Base-by-base conservation (phyloP, 2,329 filamentous ascomycete genomes). In the Cercospora brassicicola region DNA sequence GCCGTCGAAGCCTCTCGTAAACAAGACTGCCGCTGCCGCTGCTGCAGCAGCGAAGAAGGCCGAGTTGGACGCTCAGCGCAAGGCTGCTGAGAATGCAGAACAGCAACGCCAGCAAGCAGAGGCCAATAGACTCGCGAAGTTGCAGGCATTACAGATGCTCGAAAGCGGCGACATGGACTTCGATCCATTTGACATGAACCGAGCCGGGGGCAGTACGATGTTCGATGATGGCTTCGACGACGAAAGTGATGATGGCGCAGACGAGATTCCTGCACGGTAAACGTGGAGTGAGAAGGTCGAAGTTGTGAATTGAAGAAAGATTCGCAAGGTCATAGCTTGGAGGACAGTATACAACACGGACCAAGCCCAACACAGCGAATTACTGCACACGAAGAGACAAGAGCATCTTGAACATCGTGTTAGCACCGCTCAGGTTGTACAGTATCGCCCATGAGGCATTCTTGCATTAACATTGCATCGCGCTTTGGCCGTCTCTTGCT, bases 61-160 rank as follows among this genome's bases (percentile, higher is more conserved):
- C 9, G 62, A 69, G 30, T 26, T 13, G 9, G 48, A 59, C 8
- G 62, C 48, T 4, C 45, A 59, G 53, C 62, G 42, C 3, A 59
- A 55, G 28, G 63, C 65, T 62, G 64, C 69, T 23, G 57, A 51
- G 10, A 30, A 51, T 8, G 62, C 57, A 20, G 66, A 59, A 28
- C 56, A 67, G 20, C 65, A 71, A 42, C 59, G 65, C 15, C 64
- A 62, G 10, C 71, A 73, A 42, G 75, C 75, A 15, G 76, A 79
- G 57, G 74, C 76, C 48, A 79, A 80, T 63, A 67, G 78, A 7
- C 67, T 74, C 3, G 78, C 78, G 9, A 79, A 79, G 68, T 69
- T 80, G 28, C 75, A 77, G 48, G 76, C 74, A 8, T 70, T 79
- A 31, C 71, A 74, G 53, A 73, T 75, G 74, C 69, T 78, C 23